Conservation (phyloP, 73 alveolate genomes). For the Paramecium biaurelia region DNA sequence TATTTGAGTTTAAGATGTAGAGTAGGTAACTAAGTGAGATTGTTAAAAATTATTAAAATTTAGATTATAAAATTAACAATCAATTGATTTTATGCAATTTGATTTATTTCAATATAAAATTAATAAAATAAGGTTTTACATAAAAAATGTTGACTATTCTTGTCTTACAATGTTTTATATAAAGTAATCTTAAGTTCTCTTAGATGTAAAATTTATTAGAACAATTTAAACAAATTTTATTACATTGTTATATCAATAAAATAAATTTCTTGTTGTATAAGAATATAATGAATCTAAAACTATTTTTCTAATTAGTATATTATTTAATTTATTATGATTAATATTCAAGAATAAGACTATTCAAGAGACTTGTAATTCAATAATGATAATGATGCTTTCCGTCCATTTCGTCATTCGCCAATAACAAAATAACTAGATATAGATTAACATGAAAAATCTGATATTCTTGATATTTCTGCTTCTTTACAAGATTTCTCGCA, state of each 20-base stretch:
- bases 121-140: too few relatives aligned
- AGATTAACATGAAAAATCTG: not conserved
- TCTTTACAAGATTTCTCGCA: not conserved
- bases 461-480: not conserved
- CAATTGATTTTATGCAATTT: too few relatives aligned
- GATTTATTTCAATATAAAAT: too few relatives aligned
- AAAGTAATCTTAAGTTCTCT: too few relatives aligned
- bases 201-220: too few relatives aligned
- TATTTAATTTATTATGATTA: not conserved
- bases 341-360: not conserved
- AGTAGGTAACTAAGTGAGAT: too few relatives aligned
- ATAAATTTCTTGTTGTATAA: not conserved
- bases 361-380: not conserved
- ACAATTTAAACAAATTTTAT: not conserved
- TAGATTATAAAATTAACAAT: too few relatives aligned
- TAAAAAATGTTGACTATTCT: too few relatives aligned
- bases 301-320: not conserved
- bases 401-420: not conserved
- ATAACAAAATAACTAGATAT: not conserved
- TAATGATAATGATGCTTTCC: not conserved
- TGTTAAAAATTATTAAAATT: too few relatives aligned
- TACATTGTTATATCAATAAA: too few relatives aligned
- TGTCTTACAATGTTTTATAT: too few relatives aligned
- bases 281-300: not conserved
- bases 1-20: too few relatives aligned